phyloP scores from a whole-genome alignment of 2,329 filamentous ascomycete genomes.

The Claviceps lovelessii region DNA sequence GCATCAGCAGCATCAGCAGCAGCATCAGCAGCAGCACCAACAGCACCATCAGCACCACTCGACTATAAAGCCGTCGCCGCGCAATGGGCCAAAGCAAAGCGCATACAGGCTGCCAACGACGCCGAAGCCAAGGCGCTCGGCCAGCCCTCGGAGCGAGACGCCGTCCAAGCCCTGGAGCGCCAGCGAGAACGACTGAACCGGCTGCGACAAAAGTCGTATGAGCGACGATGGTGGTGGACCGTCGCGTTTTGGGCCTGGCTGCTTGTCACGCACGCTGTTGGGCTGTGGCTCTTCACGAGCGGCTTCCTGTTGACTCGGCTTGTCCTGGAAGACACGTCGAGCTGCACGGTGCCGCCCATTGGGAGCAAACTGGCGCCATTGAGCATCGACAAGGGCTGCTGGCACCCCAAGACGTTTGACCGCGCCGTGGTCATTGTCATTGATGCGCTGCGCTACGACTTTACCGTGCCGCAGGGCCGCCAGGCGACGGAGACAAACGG shows the following conservation, averaged over 20 bases:
- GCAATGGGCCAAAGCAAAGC: conserved; percentile 40
- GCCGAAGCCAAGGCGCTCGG: conserved; percentile 18
- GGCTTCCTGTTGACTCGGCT: conserved; percentile 85
- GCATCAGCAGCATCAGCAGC: conserved; percentile 4
- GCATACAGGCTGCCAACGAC: conserved; percentile 30
- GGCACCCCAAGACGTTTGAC: conserved; percentile 88
- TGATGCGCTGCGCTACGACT: conserved; percentile 92
- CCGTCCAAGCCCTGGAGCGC: conserved; percentile 26
- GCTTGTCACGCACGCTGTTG: conserved; percentile 59
- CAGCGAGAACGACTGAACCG: conserved; percentile 33
- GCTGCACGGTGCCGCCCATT: conserved; percentile 55
- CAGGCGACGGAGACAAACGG: conserved; percentile 2
- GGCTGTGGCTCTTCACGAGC: conserved; percentile 84
- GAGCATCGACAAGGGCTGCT: conserved; percentile 58
- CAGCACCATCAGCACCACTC: conserved; percentile 8
- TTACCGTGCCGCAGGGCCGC: conserved; percentile 57
- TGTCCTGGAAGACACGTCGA: conserved; percentile 63
- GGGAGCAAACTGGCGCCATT: conserved; percentile 26
- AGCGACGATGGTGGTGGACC: conserved; percentile 41
- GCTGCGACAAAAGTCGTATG: conserved; percentile 33
- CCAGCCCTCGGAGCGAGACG: conserved; percentile 18
- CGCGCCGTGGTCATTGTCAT: conserved; percentile 83
- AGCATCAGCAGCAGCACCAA: conserved; percentile 3
- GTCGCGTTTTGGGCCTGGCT: conserved; percentile 57
- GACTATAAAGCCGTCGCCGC: conserved; percentile 40